Evolutionary conservation across 306 rosid species (phyloP), one percentile per base, ranked within the genome.

Genomic region (Pterocarpus macrocarpus): DNA sequence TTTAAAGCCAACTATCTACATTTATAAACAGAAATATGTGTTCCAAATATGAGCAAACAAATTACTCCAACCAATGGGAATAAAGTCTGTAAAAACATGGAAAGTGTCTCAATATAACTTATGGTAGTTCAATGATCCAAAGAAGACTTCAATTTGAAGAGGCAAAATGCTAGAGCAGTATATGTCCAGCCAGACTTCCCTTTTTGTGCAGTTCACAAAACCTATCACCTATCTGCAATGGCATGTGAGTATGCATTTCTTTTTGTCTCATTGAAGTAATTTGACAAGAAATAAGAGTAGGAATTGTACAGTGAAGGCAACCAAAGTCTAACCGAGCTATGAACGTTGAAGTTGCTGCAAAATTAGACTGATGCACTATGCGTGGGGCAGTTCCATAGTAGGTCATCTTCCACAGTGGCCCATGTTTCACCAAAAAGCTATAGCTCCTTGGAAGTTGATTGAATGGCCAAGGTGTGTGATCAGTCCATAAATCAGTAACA

Each of bases 401-500:
- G 16, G 98, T 87, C 97, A 92, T 87, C 81, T 85, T 94, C 98
- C 98, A 94, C 74, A 94, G 47, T 0, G 98, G 70, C 33, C 97
- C 97, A 36, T 94, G 97, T 84, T 94, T 94, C 76, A 94, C 98
- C 91, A 94, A 85, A 94, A 94, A 94, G 81, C 90, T 94, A 81
- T 94, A 94, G 91, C 98, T 94, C 90, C 93, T 86, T 41, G 98
- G 98, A 76, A 94, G 91, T 85, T 94, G 98, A 80, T 94, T 94
- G 79, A 94, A 94, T 6, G 98, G 98, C 98, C 98, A 94, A 64
- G 98, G 98, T 14, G 98, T 94, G 83, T 94, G 98, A 52, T 94
- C 97, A 59, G 98, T 47, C 98, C 98, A 94, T 68, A 94, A 89
- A 91, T 94, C 98, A 68, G 98, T 92, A 68, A 94, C 85, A 83